Percentiles rank a stretch among this genome's conserved stretches.
phyloP scores from a whole-genome alignment of 192 early-diverging fungal genomes.

The Coemansia sp. region DNA sequence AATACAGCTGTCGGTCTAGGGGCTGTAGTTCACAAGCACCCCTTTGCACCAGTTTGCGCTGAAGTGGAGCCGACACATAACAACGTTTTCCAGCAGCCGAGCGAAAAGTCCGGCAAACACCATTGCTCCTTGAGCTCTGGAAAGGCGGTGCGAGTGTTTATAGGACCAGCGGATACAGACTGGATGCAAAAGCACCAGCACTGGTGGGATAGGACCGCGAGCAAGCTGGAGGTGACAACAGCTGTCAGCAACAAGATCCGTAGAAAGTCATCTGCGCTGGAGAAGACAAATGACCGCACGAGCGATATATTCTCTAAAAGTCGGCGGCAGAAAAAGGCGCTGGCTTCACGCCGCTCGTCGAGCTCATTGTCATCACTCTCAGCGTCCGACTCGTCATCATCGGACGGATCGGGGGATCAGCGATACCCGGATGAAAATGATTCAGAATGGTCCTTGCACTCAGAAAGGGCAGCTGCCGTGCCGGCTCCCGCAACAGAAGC shows the following conservation, averaged over 20 bases:
- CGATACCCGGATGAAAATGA: not conserved
- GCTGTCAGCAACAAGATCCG: constrained; percentile 21
- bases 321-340: not conserved
- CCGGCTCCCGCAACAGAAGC: not conserved
- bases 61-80: constrained; percentile 28
- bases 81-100: constrained; percentile 23
- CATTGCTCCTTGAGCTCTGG: constrained; percentile 8
- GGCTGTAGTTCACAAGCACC: constrained; percentile 35
- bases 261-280: constrained; percentile 16
- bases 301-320: constrained; percentile 15
- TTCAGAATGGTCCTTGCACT: constrained; percentile 35
- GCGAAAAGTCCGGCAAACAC: not conserved
- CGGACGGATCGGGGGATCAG: constrained; percentile 4
- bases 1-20: not conserved
- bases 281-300: constrained; percentile 8
- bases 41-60: constrained; percentile 32
- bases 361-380: constrained; percentile 14
- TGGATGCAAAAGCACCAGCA: constrained; percentile 55
- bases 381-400: constrained; percentile 8
- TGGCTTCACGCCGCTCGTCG: not conserved
- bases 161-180: constrained; percentile 27
- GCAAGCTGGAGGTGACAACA: constrained; percentile 22
- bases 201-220: constrained; percentile 49
- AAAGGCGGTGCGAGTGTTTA: constrained; percentile 36
- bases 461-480: not conserved